phyloP scores from a whole-genome alignment of 2,329 filamentous ascomycete species.

The Fusarium pseudograminearum region DNA sequence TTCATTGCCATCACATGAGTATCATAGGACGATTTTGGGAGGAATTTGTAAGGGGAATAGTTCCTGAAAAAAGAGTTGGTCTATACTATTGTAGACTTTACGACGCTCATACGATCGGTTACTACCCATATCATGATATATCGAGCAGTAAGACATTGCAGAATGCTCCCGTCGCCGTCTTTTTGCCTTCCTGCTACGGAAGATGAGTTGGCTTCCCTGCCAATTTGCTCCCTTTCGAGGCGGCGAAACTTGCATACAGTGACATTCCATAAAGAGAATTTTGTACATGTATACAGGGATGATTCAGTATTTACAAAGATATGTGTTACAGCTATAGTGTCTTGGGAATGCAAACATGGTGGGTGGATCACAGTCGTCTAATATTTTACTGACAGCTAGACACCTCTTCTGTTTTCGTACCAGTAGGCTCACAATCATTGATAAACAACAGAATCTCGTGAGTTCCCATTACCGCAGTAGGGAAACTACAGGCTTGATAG shows the following conservation, averaged over 20 bases:
- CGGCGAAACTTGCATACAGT: neutral
- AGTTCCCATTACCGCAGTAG: neutral
- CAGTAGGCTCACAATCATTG: neutral
- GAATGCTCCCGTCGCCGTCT: neutral
- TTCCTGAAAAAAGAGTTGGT: too few species aligned
- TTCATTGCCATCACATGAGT: too few species aligned
- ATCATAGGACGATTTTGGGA: too few species aligned
- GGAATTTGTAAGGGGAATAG: too few species aligned
- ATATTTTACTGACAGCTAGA: neutral
- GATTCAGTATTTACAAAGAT: neutral
- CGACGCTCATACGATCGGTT: too few species aligned
- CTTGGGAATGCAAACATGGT: neutral
- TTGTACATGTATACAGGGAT: neutral
- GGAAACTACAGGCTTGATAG: neutral
- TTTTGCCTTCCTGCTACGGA: neutral
- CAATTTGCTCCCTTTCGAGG: neutral
- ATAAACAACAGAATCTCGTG: neutral
- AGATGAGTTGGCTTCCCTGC: neutral
- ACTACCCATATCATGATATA: accelerated
- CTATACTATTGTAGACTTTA: too few species aligned
- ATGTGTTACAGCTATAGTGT: neutral
- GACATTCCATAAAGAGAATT: neutral
- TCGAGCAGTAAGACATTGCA: too few species aligned
- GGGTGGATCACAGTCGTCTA: neutral
- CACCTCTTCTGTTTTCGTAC: neutral